Percentiles rank a stretch among this genome's conserved stretches.
phyloP scores from a whole-genome alignment of 2,329 filamentous ascomycete genomes.

The Clonostachys sp. region DNA sequence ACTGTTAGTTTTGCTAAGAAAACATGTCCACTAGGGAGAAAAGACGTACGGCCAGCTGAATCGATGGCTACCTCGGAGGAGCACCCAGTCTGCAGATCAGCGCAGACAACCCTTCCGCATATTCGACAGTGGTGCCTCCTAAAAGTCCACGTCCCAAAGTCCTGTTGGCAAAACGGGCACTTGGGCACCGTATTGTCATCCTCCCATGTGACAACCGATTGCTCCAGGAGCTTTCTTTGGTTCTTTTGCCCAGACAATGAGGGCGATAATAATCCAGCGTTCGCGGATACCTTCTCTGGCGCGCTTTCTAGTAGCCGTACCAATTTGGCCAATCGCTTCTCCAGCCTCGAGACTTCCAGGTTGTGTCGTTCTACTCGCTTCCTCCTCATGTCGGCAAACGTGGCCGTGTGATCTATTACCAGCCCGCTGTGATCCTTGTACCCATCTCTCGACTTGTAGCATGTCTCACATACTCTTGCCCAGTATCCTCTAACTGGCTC shows the following conservation, averaged over 20 bases:
- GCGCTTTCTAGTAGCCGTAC: slow-evolving; percentile 78
- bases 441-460: slow-evolving; percentile 92
- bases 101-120: slow-evolving; percentile 90
- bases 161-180: slow-evolving; percentile 94
- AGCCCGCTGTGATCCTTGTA: slow-evolving; percentile 86
- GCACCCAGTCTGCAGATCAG: slow-evolving; percentile 78
- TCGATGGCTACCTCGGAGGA: slow-evolving; percentile 80
- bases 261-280: slow-evolving; percentile 47
- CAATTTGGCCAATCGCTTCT: slow-evolving; percentile 87
- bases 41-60: slow-evolving; percentile 49
- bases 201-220: slow-evolving; percentile 92
- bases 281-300: slow-evolving; percentile 54
- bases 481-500: slow-evolving; percentile 88
- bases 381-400: slow-evolving; percentile 67
- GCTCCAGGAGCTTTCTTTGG: slow-evolving; percentile 76
- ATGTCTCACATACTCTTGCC: slow-evolving; percentile 98
- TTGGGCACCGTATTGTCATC: slow-evolving; percentile 75
- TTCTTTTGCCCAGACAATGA: slow-evolving; percentile 67
- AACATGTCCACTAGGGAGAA: too few relatives aligned
- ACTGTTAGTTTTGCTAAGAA: slow-evolving; percentile 3
- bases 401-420: slow-evolving; percentile 65
- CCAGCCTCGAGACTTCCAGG: slow-evolving; percentile 81
- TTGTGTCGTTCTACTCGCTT: slow-evolving; percentile 79
- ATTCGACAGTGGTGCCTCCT: slow-evolving; percentile 91
- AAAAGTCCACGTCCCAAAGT: slow-evolving; percentile 91